Evolutionary conservation across 495 filamentous ascomycete species (phyloP), one percentile per base, ranked within the genome.

Genomic region (Podospora pseudopauciseta): DNA sequence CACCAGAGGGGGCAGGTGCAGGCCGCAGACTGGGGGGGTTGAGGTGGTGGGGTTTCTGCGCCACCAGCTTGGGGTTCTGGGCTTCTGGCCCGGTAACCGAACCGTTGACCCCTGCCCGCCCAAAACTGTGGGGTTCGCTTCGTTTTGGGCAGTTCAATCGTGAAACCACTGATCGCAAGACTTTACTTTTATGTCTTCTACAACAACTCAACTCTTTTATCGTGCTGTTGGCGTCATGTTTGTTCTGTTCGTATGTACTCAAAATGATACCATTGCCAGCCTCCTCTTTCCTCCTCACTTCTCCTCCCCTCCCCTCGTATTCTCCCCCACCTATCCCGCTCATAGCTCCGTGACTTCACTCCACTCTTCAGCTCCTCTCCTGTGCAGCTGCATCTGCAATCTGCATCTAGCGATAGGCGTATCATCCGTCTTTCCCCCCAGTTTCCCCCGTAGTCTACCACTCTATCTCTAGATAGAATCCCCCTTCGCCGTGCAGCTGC

Each of bases 71-170:
- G 30, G 30, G 30, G 4, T 32, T 32, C 30, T 32, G 30, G 63
- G 26, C 59, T 61, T 73, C 68, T 73, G 71, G 68, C 71, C 71
- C 67, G 69, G 71, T 71, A 71, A 74, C 72, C 64, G 67, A 71
- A 74, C 72, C 58, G 67, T 53, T 58, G 20, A 57, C 23, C 32
- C 55, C 55, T 58, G n/a, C 55, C n/a, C 55, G 55, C 18, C 55
- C n/a, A 64, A 15, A 54, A 13, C 18, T 64, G n/a, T 27, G 23
- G 60, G 30, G 62, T 58, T 53, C 67, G 60, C 20, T 59, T 49
- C n/a, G 55, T 26, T 11, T 23, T 49, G 5, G 5, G 5, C 39
- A 49, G 9, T 49, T 49, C 39, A 49, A 13, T 49, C 15, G 39
- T 13, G 39, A 23, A 23, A 23, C 23, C 23, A 23, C 23, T 23